Evolutionary conservation across 1,284 basidiomycete species (phyloP).

Genomic region (Papiliotrema flavescens): DNA sequence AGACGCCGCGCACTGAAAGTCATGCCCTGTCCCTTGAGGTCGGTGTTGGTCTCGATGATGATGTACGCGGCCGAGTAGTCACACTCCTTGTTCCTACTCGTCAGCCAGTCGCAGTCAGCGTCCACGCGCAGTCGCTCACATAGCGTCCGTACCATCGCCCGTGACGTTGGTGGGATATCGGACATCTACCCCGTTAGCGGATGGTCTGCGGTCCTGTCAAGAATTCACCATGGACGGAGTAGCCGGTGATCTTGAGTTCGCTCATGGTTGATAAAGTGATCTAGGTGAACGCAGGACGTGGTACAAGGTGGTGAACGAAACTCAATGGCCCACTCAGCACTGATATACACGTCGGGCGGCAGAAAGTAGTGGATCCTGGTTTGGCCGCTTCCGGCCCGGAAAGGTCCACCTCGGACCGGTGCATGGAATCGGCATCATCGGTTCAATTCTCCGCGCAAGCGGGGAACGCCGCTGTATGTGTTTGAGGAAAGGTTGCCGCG

Average conservation of each 20-base stretch:
- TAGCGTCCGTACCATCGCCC: slow-evolving; percentile 85
- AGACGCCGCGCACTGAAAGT: slow-evolving; percentile 63
- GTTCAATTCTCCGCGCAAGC: no score
- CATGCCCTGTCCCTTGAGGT: slow-evolving; percentile 83
- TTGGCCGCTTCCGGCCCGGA: no score
- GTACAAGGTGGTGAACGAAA: not conserved
- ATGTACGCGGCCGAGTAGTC: slow-evolving; percentile 94
- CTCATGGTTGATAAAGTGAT: slow-evolving; percentile 16
- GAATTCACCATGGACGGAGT: slow-evolving; percentile 45
- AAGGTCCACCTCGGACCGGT: no score
- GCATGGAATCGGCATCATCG: no score
- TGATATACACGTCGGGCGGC: no score
- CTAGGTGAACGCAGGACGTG: not conserved
- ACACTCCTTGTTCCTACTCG: slow-evolving; percentile 78
- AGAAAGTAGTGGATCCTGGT: no score
- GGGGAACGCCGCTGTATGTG: no score
- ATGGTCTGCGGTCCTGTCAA: not conserved
- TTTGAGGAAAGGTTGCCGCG: no score
- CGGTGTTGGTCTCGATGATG: slow-evolving; percentile 60
- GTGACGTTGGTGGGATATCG: slow-evolving; percentile 73
- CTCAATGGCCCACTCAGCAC: not conserved
- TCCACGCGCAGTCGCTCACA: slow-evolving; percentile 50
- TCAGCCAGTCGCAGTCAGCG: not conserved
- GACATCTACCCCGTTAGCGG: slow-evolving; percentile 56
- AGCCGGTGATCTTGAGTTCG: slow-evolving; percentile 41